Evolutionary conservation across 2,329 filamentous ascomycete genomes (phyloP), one percentile per base, ranked within the genome.

Genomic region (Trichoderma breve): DNA sequence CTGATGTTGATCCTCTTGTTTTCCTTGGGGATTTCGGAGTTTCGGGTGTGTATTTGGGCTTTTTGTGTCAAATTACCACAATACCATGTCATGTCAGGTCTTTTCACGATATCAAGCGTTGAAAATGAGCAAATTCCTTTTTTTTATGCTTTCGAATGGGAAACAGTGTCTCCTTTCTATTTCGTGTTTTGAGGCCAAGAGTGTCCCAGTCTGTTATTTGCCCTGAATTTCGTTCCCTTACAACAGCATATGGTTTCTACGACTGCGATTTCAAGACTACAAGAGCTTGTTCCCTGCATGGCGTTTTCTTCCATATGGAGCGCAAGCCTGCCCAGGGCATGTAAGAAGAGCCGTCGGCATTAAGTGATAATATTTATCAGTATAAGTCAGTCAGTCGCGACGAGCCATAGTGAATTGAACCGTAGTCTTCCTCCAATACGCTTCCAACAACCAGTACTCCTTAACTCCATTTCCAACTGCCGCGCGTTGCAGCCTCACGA

Each of bases 1-100:
- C n/a, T 79, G 70, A 75, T 4, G 1, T 39, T 14, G 9, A 57
- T 69, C 15, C 47, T 32, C 26, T 61, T 32, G 8, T 15, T 66
- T 66, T 6, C n/a, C 14, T 34, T 34, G 36, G 21, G 24, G 2
- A 26, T 18, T 67, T 36, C n/a, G 30, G 43, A 26, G 28, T 55
- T 36, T 53, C 6, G n/a, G 47, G 47, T 53, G 21, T 53, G 47
- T 14, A 14, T 12, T 53, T 14, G 47, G 47, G 11, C 14, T 36
- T 11, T 47, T 53, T 6, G 12, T 53, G 47, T 53, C 11, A 24
- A 14, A 53, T 53, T 6, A 53, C 2, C 47, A 53, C 47, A 24
- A 53, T 53, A 53, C 21, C 47, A 53, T 24, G n/a, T 24, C 21
- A 24, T 24, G 9, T 53, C 47, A 53, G 47, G 14, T 53, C n/a